Base-by-base conservation (phyloP, 2,329 filamentous ascomycete species). In the Camillea tinctor region DNA sequence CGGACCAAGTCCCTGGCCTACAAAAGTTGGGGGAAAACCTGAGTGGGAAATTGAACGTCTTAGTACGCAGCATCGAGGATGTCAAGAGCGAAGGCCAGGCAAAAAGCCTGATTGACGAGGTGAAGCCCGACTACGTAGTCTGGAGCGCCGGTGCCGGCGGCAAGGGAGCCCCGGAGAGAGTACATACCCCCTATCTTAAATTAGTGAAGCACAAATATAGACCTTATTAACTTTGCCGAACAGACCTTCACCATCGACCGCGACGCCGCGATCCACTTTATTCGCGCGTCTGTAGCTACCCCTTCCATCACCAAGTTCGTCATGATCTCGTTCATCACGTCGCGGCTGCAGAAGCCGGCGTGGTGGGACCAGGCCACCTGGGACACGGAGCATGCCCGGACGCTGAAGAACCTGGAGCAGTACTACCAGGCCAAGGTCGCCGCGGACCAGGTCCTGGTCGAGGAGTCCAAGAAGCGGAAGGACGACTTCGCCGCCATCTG, bases 51-150 rank as follows among this genome's bases (percentile, higher is more conserved):
- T 76, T 95, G 44, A 82, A 85, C 57, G 88, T 93, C 2, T 78
- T 93, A 0, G 81, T 94, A 17, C 83, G 83, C 69, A 91, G 86
- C 69, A 76, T 94, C 20, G 89, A 91, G 57, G 89, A 92, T 19
- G 81, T 93, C 49, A 87, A 85, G 72, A 85, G 78, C 56, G 81
- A 86, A 54, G 77, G 76, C 0, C 83, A 89, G 64, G 91, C 90
- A 1, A 79, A 84, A 66, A 77, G 76, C 44, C 82, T 93, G 59
- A 73, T 94, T 48, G 79, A 84, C 63, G 77, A 81, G 66, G 83
- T 87, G 20, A 81, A 83, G 72, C 79, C 84, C 1, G 86, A 91
- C 72, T 90, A 87, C 72, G 80, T 91, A 26, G 82, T 90, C 63
- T 91, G 86, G 85, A 85, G 82, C 64, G 88, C 88, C 19, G 88